Percentiles rank a stretch among this genome's conserved stretches.
phyloP scores from a whole-genome alignment of 345 rosid species.

The Boechera retrofracta region DNA sequence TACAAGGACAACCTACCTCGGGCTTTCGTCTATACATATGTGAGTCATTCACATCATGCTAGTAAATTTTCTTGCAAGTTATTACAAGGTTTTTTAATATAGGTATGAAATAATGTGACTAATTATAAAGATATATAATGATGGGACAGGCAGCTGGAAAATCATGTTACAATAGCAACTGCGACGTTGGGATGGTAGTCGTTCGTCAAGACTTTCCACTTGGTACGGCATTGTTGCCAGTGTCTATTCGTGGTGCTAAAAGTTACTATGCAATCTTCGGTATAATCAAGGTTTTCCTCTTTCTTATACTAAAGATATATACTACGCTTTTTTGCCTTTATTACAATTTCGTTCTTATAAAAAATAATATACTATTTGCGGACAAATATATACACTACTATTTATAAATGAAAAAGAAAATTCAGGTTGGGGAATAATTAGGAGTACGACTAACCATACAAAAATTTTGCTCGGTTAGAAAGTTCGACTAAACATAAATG shows the following conservation, averaged over 20 bases:
- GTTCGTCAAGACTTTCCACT: conserved; percentile 34
- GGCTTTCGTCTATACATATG: neutral
- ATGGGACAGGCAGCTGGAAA: conserved; percentile 7
- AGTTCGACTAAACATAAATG: neutral
- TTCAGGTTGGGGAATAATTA: neutral
- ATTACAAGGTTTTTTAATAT: neutral
- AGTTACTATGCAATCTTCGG: neutral
- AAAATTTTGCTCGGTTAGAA: neutral
- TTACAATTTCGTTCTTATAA: too few species aligned
- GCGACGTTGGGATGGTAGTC: conserved; percentile 13
- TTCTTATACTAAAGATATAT: too few species aligned
- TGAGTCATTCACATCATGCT: neutral
- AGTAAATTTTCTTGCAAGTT: neutral
- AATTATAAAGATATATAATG: neutral
- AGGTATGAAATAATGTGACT: neutral
- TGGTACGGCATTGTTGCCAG: neutral
- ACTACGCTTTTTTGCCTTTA: too few species aligned
- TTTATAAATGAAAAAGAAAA: too few species aligned
- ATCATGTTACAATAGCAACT: conserved; percentile 8
- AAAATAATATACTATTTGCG: too few species aligned
- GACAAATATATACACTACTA: too few species aligned
- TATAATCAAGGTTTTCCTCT: conserved; percentile 16
- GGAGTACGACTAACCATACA: neutral
- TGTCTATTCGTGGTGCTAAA: neutral
- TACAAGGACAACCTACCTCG: conserved; percentile 13